Conservation (phyloP, 2,329 filamentous ascomycete genomes). For the Aspergillus sp. region DNA sequence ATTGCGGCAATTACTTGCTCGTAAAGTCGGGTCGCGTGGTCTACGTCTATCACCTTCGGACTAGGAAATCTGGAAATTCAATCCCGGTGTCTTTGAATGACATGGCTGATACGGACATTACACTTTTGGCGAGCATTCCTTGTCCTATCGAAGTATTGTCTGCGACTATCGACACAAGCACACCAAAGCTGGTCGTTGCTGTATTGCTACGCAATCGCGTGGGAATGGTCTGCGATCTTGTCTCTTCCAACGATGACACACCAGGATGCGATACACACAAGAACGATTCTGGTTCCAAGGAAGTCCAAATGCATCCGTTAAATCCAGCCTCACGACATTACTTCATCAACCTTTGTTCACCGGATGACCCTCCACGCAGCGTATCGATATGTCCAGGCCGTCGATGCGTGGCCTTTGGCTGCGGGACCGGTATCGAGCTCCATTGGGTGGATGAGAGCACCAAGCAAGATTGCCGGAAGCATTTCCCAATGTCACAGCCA, state of each 20-base stretch:
- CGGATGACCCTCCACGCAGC: conserved; percentile 60
- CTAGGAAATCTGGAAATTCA: conserved; percentile 7
- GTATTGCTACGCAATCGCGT: conserved; percentile 56
- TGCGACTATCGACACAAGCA: conserved; percentile 60
- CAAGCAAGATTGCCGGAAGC: conserved; percentile 31
- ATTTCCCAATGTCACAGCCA: conserved; percentile 38
- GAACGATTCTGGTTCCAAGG: conserved; percentile 1
- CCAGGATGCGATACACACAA: conserved; percentile 13
- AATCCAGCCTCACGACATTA: conserved; percentile 29
- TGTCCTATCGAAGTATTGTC: conserved; percentile 56
- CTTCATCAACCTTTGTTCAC: conserved; percentile 53
- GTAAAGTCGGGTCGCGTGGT: conserved; percentile 51
- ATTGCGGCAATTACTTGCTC: conserved; percentile 56
- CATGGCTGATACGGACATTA: conserved; percentile 26
- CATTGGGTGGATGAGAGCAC: conserved; percentile 54
- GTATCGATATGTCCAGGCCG: conserved; percentile 62
- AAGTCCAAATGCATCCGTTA: no score
- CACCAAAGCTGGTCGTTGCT: conserved; percentile 51
- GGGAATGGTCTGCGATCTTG: conserved; percentile 57
- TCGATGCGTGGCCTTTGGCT: conserved; percentile 62
- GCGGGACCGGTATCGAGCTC: conserved; percentile 57
- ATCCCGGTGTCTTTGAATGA: conserved; percentile 18
- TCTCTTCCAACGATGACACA: conserved; percentile 1
- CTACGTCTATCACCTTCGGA: conserved; percentile 50
- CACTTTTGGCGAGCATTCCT: conserved; percentile 49